Base-by-base conservation (phyloP, 129 eudicot genomes). In the Artemisia annua region DNA sequence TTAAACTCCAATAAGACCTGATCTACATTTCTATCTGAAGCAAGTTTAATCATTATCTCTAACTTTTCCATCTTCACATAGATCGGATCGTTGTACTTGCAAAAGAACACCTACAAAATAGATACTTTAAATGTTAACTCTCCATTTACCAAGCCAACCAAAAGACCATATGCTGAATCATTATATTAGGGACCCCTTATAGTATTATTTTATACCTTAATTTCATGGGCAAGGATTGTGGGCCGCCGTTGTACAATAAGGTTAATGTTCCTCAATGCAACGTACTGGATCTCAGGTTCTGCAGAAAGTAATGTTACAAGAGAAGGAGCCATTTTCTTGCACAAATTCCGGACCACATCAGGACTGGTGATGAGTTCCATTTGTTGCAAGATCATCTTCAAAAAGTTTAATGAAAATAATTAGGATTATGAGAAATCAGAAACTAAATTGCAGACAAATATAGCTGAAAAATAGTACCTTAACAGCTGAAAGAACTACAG, bases 261-360 rank as follows among this genome's bases (percentile, higher is more conserved):
- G 79, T 92, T 92, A 69, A 92, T 92, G 75, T 92, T 92, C 56
- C 96, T 79, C 35, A 92, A 72, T 62, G 97, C 97, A 80, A 92
- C 97, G 85, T 92, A 92, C 63, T 89, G 97, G 75, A 92, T 92
- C 85, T 92, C 97, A 51, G 97, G 97, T 83, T 92, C 97, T 61
- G 96, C 96, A 70, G 97, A 92, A 52, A 92, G 91, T 75, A 92
- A 86, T 52, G 97, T 92, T 56, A 92, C 97, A 72, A 92, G 96
- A 14, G 97, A 96, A 48, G 97, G 97, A 49, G 96, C 97, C 97
- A 92, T 92, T 83, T 92, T 92, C 80, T 92, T 92, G 81, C 91
- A 92, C 52, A 89, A 87, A 80, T 92, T 92, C 19, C 97, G 84
- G 67, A 92, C 96, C 16, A 89, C 96, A 78, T 92, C 97, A 20